Conservation (phyloP, 371 early-diverging fungal species). For the Mucor velutinosus region DNA sequence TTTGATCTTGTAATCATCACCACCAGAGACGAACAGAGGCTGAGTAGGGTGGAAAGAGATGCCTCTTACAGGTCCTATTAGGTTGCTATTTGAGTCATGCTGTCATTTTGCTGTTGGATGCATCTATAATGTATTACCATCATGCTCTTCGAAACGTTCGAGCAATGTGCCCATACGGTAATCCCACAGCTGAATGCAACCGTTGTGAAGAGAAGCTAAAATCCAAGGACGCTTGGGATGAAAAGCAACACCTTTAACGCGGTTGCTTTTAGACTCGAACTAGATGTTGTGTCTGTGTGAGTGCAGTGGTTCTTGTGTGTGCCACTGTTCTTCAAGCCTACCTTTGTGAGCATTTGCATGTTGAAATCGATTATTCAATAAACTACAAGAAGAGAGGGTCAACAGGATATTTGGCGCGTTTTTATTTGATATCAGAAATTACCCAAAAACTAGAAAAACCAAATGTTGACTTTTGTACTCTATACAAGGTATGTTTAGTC, state of each 20-base stretch:
- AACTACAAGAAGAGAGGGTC: background rate
- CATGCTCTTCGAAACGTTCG: slow-evolving; percentile 98
- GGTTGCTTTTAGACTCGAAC: slow-evolving; percentile 98
- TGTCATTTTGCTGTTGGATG: background rate
- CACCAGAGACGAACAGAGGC: slow-evolving; percentile 98
- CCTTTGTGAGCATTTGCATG: slow-evolving; percentile 89
- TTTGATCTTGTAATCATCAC: slow-evolving; percentile 99
- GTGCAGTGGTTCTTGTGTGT: no score
- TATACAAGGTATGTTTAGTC: background rate
- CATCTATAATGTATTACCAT: slow-evolving; percentile 65
- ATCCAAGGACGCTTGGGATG: slow-evolving; percentile 99
- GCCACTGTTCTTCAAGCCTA: slow-evolving; percentile 21
- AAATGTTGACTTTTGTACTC: background rate
- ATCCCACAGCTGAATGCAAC: slow-evolving; percentile 98
- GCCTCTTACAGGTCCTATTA: slow-evolving; percentile 95
- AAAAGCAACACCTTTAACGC: slow-evolving; percentile 98
- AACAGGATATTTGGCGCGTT: background rate
- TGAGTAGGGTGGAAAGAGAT: slow-evolving; percentile 98
- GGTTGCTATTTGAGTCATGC: background rate
- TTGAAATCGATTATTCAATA: slow-evolving; percentile 20
- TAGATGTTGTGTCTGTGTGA: slow-evolving; percentile 27
- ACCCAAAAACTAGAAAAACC: background rate
- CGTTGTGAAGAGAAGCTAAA: slow-evolving; percentile 97
- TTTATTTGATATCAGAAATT: background rate
- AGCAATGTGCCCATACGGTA: slow-evolving; percentile 98